Conservation (phyloP, 1,284 basidiomycete species). For the Cryptococcus hybrid region DNA sequence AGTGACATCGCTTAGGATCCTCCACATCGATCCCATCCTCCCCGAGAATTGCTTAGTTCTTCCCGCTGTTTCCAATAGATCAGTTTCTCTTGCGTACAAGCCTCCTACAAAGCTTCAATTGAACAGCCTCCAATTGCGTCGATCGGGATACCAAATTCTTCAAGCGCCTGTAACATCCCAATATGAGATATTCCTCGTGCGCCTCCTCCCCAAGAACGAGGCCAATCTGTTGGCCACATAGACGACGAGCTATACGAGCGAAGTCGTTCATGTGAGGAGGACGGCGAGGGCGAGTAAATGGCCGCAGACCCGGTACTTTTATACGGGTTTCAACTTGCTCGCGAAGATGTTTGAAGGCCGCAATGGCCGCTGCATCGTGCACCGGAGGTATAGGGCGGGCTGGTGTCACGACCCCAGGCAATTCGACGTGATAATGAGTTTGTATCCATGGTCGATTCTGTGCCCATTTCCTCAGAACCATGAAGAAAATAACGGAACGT, state of each 20-base stretch:
- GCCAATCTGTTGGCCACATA: constrained; percentile 92
- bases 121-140: constrained; percentile 83
- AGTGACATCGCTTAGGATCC: constrained; percentile 91
- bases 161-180: constrained; percentile 82
- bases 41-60: constrained; percentile 71
- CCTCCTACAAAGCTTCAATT: constrained; percentile 95
- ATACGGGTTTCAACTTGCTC: constrained; percentile 86
- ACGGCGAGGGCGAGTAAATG: constrained; percentile 68
- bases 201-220: constrained; percentile 95
- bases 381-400: constrained; percentile 57
- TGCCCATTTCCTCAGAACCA: not conserved
- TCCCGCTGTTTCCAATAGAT: constrained; percentile 80
- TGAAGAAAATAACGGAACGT: not conserved
- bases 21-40: constrained; percentile 90
- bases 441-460: constrained; percentile 87
- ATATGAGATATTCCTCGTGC: constrained; percentile 93
- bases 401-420: constrained; percentile 57
- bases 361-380: constrained; percentile 84
- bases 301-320: constrained; percentile 75
- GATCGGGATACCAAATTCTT: constrained; percentile 89
- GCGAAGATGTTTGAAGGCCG: constrained; percentile 71
- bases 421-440: constrained; percentile 47
- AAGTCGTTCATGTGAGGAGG: constrained; percentile 87
- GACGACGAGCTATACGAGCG: constrained; percentile 80
- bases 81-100: constrained; percentile 89